Base-by-base conservation (phyloP, 208 protist genomes). In the Acanthamoeba lenticulata region DNA sequence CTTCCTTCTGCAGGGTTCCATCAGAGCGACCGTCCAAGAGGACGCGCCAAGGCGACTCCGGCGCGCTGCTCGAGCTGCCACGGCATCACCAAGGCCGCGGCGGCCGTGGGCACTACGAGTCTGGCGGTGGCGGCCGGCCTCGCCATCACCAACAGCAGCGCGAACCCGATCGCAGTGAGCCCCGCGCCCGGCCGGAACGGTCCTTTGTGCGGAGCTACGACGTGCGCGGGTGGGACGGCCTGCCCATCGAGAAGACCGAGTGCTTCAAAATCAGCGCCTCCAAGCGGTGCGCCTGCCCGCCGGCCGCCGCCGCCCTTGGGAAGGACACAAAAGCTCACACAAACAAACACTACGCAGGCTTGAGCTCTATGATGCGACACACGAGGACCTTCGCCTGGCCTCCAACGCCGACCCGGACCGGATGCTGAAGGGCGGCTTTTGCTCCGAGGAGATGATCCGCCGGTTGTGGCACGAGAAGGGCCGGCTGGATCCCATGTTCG, bases 401-500 rank as follows among this genome's bases (percentile, higher is more conserved):
- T 57, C 38, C 44, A 89, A 89, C 36, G 42, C 38, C 21, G 79
- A 89, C 21, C 79, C 79, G 2, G 79, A 89, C n/a, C 38, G 67
- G 67, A 89, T 89, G 79, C 19, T 89, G 49, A 89, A 89, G 36
- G 79, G 79, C 45, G 79, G 79, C 42, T 89, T 42, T 32, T 89
- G 79, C 79, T 89, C 79, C 19, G 79, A 89, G 24, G 79, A 89
- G 27, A 65, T 62, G 49, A 89, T 89, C 27, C 24, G 67, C 5
- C 38, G 57, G 67, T 62, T 93, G 38, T 93, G 89, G 89, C 17
- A 81, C 36, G 45, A 74, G 34, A 93, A 93, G 62, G 49, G 44
- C 89, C 2, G 89, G 44, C 36, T 93, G 40, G 89, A 93, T 42
- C 42, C 38, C 17, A 40, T 93, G 45, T 93, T 93, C 65, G 89